These are phyloP conservation scores for Pelargonium cotyledonis DNA, from an alignment of 441 rosid genomes.

Conservation along the genomic window DNA sequence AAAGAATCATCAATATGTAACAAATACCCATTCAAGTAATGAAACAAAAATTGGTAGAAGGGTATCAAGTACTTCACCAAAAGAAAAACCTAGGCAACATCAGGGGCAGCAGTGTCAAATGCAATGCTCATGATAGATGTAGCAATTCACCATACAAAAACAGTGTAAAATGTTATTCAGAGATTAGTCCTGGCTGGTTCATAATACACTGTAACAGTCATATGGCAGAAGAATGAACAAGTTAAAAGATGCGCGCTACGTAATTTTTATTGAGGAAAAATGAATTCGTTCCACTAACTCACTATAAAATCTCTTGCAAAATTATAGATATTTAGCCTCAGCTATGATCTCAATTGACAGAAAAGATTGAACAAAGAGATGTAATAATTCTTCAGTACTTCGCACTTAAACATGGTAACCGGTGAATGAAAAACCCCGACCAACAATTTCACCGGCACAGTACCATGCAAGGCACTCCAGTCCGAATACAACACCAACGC, in stretches of 20 bases:
- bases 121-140: too few relatives aligned
- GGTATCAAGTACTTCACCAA: too few relatives aligned
- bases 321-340: not conserved
- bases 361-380: conserved; percentile 1
- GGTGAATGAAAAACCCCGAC: not conserved
- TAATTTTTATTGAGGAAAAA: not conserved
- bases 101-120: too few relatives aligned
- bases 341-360: not conserved
- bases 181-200: too few relatives aligned
- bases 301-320: not conserved
- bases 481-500: not conserved
- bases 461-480: conserved; percentile 2
- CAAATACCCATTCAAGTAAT: too few relatives aligned
- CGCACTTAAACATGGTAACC: not conserved
- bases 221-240: too few relatives aligned
- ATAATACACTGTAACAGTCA: too few relatives aligned
- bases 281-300: not conserved
- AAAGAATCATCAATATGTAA: too few relatives aligned
- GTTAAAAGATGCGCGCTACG: not conserved
- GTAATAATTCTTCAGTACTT: not conserved
- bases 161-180: too few relatives aligned
- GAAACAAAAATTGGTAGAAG: too few relatives aligned
- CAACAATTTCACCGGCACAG: not conserved
- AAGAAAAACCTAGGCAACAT: too few relatives aligned
- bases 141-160: too few relatives aligned